Conservation (phyloP, 1,284 basidiomycete species). For the Cutaneotrichosporon arboriforme region DNA sequence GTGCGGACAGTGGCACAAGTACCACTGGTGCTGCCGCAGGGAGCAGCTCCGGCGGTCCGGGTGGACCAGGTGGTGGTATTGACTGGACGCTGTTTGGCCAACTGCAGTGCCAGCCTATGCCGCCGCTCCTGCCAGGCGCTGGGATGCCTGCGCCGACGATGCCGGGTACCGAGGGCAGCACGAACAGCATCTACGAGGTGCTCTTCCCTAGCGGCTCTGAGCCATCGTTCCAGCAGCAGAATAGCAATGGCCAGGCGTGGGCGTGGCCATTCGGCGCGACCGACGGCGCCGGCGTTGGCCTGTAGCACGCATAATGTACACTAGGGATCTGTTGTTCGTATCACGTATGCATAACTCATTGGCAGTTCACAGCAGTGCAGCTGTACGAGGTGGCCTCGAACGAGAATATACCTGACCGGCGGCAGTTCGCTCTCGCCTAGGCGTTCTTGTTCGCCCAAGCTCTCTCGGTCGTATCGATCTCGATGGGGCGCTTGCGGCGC, state of each 20-base stretch:
- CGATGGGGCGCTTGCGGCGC: constrained; percentile 40
- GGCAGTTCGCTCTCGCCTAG: no score
- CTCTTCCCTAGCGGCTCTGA: constrained; percentile 9
- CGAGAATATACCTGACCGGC: no score
- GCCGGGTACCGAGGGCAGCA: background rate
- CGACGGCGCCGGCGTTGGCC: background rate
- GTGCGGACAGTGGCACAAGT: no score
- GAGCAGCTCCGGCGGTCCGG: no score
- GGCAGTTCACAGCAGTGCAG: no score
- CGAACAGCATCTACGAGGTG: constrained; percentile 8
- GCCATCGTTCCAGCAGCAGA: background rate
- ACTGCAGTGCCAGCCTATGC: background rate
- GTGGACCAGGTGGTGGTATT: background rate
- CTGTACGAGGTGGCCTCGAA: no score
- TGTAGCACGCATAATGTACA: background rate
- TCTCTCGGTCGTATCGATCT: constrained; percentile 27
- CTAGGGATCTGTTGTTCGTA: no score
- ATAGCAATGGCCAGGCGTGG: constrained; percentile 8
- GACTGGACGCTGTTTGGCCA: constrained; percentile 1
- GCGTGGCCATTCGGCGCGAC: constrained; percentile 9
- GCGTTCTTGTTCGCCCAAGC: no score
- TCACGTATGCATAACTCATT: no score
- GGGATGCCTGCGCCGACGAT: background rate
- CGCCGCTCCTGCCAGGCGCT: background rate
- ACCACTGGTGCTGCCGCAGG: no score